Conservation (phyloP, 495 filamentous ascomycete species). For the Trichoderma orchidacearum region DNA sequence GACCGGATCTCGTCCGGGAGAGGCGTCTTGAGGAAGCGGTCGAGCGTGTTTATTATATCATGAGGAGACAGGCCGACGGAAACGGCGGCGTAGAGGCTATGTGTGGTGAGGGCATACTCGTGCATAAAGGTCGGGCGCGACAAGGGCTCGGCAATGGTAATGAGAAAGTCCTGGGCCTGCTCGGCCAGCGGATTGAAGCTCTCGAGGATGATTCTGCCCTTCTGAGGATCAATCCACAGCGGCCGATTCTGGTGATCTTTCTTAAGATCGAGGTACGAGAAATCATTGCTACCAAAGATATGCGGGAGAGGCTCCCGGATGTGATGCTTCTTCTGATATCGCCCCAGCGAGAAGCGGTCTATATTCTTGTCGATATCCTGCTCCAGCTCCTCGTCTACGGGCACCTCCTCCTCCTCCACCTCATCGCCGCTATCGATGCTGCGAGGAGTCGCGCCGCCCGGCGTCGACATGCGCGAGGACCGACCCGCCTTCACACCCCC, state of each 20-base stretch:
- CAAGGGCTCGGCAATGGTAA: slow-evolving; percentile 86
- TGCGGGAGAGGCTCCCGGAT: slow-evolving; percentile 29
- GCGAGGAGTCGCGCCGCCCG: slow-evolving; percentile 50
- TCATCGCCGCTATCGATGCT: slow-evolving; percentile 56
- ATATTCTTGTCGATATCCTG: slow-evolving; percentile 46
- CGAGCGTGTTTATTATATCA: slow-evolving; percentile 82
- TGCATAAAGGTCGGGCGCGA: slow-evolving; percentile 80
- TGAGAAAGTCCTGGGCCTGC: slow-evolving; percentile 86
- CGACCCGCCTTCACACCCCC: slow-evolving; percentile 39
- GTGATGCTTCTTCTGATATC: slow-evolving; percentile 18
- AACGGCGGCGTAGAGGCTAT: slow-evolving; percentile 89
- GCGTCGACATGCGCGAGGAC: slow-evolving; percentile 52
- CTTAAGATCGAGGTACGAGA: slow-evolving; percentile 68
- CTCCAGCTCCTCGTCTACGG: slow-evolving; percentile 40
- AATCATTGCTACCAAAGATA: slow-evolving; percentile 47
- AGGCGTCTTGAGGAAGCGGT: slow-evolving; percentile 74
- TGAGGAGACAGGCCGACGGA: slow-evolving; percentile 76
- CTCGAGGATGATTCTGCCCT: slow-evolving; percentile 84
- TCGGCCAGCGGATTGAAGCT: slow-evolving; percentile 77
- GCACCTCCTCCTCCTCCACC: slow-evolving; percentile 33
- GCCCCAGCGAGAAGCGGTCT: slow-evolving; percentile 50
- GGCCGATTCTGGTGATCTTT: slow-evolving; percentile 79
- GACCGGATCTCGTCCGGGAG: slow-evolving; percentile 62
- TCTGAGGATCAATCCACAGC: slow-evolving; percentile 78
- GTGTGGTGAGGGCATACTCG: slow-evolving; percentile 82